Evolutionary conservation across 768 basidiomycete species (phyloP), one percentile per base, ranked within the genome.

Genomic region (Suillus tomentosus): DNA sequence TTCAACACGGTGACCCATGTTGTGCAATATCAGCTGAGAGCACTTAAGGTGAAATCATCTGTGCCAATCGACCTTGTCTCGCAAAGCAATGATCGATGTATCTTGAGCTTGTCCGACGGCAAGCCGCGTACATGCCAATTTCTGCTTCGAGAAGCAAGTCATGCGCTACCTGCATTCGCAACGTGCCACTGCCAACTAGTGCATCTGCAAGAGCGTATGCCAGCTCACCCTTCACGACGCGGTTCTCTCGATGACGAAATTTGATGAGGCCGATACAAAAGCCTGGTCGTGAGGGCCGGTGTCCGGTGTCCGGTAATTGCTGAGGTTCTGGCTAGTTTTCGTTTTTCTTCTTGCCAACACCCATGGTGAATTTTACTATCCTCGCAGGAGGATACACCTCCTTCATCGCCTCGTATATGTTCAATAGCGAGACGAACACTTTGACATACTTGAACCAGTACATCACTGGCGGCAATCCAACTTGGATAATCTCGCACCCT

Each of bases 281-380:
- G 19, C 24, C 24, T 51, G 17, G 22, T 60, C 15, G 51, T 31
- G 31, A 51, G 5, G 27, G 51, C 27, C 51, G 24, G 24, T 11
- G 59, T 9, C 39, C 39, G 39, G 27, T 40, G 59, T 9, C 39
- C 39, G 39, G 27, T 9, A 60, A 27, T 27, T 5, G n/a, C 36
- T n/a, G 9, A 42, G 5, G 14, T 13, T 51, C 15, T 51, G 14
- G 50, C 50, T 27, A 27, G 14, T 31, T 31, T 8, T 31, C 27
- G 2, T 27, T 31, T 31, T 53, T 27, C 60, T 60, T 31, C 36
- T 34, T 45, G 42, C 63, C 31, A 34, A 54, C 10, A 53, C 47
- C 24, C 51, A 90, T 90, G 89, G 88, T 90, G 68, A 81, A 84
- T 62, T 85, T 87, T 70, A 87, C 80, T 5, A 87, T 91, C 65